Base-by-base conservation (phyloP, 1,139 yeast genomes). In the Meyerozyma athensensis region DNA sequence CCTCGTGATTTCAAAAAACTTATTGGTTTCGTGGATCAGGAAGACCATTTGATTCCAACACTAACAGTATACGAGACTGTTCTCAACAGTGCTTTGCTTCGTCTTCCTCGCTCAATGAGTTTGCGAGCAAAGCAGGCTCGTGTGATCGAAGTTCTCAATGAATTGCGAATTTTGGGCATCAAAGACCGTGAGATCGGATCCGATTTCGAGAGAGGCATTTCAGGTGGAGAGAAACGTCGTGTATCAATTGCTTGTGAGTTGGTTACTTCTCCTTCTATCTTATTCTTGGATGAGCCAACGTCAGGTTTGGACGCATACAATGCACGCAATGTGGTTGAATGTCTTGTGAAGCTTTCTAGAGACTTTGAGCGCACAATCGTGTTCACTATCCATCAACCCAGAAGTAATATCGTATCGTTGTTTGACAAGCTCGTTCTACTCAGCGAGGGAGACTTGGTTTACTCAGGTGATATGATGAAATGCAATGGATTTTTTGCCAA, bases 21-120 rank as follows among this genome's bases (percentile, higher is more conserved):
- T 10, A 79, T 85, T 43, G 98, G 97, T 0, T 92, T 89, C 69
- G 98, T 92, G n/a, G 97, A 92, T 57, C 98, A 92, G 60, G 97
- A 92, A 50, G 97, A 90, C 54, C 85, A 79, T 46, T 67, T 92
- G 44, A 75, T 92, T 48, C 95, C 97, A 6, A 92, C 98, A 0
- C 69, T 92, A 44, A 90, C 98, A 0, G 98, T 92, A 2, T 92
- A 85, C 55, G 98, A 92, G 60, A 92, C 97, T 0, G 95, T 92
- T 28, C 71, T 90, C 46, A 89, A 89, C 52, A 85, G 95, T 65
- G 98, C 98, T 0, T 64, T 92, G 42, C 68, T 92, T 42, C 74
- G 97, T 47, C 69, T 92, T 43, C 98, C 98, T 5, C 72, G 83
- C 46, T 60, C 74, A 4, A 86, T 92, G 96, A 67, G 84, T 17